Evolutionary conservation across 352 stramenopile species (phyloP).

Genomic region (Globisporangium solare): DNA sequence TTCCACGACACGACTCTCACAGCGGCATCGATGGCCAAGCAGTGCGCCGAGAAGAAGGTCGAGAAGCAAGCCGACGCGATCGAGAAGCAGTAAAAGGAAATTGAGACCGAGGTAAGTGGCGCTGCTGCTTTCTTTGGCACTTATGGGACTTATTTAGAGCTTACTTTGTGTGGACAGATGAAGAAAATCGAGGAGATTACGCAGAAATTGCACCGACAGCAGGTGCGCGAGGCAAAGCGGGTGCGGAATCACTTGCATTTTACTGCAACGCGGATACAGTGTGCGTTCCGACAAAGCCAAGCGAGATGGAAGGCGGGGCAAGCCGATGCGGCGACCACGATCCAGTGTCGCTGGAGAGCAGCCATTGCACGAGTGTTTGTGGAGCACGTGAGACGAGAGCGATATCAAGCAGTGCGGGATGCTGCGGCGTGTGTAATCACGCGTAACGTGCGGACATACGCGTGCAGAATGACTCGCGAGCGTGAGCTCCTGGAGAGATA

Average conservation of each 20-base stretch:
- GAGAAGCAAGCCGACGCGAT: slow-evolving; percentile 64
- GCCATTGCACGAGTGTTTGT: slow-evolving; percentile 19
- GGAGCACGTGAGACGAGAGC: slow-evolving; percentile 14
- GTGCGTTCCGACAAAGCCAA: slow-evolving; percentile 28
- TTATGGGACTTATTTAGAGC: not conserved
- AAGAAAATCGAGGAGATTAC: slow-evolving; percentile 74
- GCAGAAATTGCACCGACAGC: slow-evolving; percentile 54
- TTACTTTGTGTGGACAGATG: slow-evolving; percentile 33
- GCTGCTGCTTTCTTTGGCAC: not conserved
- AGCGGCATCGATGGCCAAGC: slow-evolving; percentile 61
- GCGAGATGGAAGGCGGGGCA: slow-evolving; percentile 12
- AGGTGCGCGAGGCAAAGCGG: slow-evolving; percentile 62
- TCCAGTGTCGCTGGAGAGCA: slow-evolving; percentile 45
- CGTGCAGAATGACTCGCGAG: slow-evolving; percentile 21
- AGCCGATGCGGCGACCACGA: slow-evolving; percentile 24
- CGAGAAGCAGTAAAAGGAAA: slow-evolving; percentile 76
- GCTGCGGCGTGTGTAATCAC: slow-evolving; percentile 37
- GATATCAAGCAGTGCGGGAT: slow-evolving; percentile 15
- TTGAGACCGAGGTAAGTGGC: slow-evolving; percentile 52
- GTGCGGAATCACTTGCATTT: slow-evolving; percentile 48
- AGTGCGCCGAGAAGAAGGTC: slow-evolving; percentile 55
- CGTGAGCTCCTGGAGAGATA: slow-evolving; percentile 23
- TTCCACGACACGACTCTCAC: slow-evolving; percentile 75
- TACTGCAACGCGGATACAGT: slow-evolving; percentile 48
- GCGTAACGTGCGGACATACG: slow-evolving; percentile 25